A percentile compares a stretch with the other conserved stretches of the same genome.
Conservation (phyloP, 352 stramenopile species). For the Phytophthora pistaciae region DNA sequence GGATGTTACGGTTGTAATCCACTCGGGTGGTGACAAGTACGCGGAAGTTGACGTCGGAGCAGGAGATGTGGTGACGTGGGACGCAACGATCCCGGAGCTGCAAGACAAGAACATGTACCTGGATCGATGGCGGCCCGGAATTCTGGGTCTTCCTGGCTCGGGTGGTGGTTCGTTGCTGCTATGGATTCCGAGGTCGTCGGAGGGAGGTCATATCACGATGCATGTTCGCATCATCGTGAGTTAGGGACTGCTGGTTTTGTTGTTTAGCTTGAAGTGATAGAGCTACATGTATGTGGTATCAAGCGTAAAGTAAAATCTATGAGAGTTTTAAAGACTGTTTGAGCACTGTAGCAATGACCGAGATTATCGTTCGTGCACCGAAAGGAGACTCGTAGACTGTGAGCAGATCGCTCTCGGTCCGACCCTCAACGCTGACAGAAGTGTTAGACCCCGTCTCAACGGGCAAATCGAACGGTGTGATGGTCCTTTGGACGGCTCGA, state of each 20-base stretch:
- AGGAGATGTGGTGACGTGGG: slow-evolving; percentile 14
- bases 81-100: slow-evolving; percentile 18
- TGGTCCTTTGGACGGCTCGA: not conserved
- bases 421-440: not conserved
- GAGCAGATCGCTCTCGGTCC: not conserved
- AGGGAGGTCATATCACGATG: slow-evolving; percentile 45
- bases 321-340: no score
- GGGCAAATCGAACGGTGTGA: not conserved
- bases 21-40: slow-evolving; percentile 20
- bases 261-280: not conserved
- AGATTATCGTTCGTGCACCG: not conserved
- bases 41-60: slow-evolving; percentile 20
- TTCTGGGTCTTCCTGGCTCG: slow-evolving; percentile 43
- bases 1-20: slow-evolving; percentile 22
- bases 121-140: slow-evolving; percentile 38
- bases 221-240: slow-evolving; percentile 46
- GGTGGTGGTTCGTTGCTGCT: slow-evolving; percentile 33
- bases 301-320: no score
- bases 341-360: no score
- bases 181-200: slow-evolving; percentile 45
- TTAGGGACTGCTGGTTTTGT: not conserved
- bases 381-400: not conserved
- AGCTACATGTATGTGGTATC: not conserved
- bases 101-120: slow-evolving; percentile 38
- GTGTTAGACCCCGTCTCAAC: not conserved